A percentile compares a stretch with the other conserved stretches of the same genome.
Evolutionary conservation across 495 filamentous ascomycete species (phyloP).

Genomic region (Aspergillus bertholletiae): DNA sequence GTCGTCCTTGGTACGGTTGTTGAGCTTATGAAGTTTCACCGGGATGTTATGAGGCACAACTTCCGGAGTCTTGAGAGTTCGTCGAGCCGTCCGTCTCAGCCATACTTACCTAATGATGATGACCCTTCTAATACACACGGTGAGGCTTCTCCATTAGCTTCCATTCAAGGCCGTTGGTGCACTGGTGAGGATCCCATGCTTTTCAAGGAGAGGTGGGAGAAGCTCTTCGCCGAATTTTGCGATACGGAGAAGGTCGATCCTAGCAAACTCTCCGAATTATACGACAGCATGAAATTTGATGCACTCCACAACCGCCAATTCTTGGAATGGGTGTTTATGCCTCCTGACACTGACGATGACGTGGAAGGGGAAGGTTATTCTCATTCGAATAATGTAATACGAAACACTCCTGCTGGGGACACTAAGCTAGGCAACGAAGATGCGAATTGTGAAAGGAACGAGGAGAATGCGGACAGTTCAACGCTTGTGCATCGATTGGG

Average conservation of each 20-base stretch:
- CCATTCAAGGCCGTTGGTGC: conserved; percentile 91
- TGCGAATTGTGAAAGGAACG: conserved; percentile 21
- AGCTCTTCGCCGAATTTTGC: conserved; percentile 93
- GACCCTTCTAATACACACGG: conserved; percentile 11
- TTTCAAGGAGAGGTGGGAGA: conserved; percentile 97
- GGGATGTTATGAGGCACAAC: conserved; percentile 89
- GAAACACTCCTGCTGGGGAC: conserved; percentile 30
- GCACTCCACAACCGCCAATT: conserved; percentile 95
- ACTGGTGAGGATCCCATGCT: conserved; percentile 92
- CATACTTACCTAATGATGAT: conserved; percentile 29
- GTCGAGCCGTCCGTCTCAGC: conserved; percentile 45
- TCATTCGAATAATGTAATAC: conserved; percentile 19
- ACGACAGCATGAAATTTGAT: conserved; percentile 99
- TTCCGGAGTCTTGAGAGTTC: conserved; percentile 70
- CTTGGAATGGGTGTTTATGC: conserved; percentile 97
- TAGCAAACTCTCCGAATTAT: conserved; percentile 95
- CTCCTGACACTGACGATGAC: conserved; percentile 61
- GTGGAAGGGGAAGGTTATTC: conserved; percentile 53
- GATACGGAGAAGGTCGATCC: conserved; percentile 97
- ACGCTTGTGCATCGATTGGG: conserved; percentile 48
- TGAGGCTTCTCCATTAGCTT: conserved; percentile 52
- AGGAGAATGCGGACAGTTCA: conserved; percentile 33
- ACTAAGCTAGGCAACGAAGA: conserved; percentile 22
- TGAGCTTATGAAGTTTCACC: conserved; percentile 96
- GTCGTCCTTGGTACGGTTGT: conserved; percentile 89